Evolutionary conservation across 768 basidiomycete species (phyloP).

Genomic region (Mycena alexandri): DNA sequence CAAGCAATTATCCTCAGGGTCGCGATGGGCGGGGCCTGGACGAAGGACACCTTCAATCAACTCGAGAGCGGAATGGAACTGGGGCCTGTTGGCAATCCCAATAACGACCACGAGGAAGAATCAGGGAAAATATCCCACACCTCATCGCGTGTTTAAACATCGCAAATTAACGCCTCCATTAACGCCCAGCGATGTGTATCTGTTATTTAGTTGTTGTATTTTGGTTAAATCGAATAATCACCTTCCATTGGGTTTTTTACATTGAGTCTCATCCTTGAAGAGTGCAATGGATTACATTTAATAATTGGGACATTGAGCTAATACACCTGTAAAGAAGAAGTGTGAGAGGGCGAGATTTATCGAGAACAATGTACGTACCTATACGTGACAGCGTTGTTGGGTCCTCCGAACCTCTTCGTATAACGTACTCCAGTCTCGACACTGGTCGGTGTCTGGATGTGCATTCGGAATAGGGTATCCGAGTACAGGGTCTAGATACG

Average conservation of each 20-base stretch:
- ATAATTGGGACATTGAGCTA: too few species aligned
- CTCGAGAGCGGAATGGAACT: conserved; percentile 24
- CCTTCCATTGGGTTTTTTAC: too few species aligned
- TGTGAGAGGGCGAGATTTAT: too few species aligned
- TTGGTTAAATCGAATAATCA: conserved; percentile 9
- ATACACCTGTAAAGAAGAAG: too few species aligned
- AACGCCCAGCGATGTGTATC: background rate
- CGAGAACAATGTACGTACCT: conserved; percentile 4
- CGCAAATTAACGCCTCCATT: too few species aligned
- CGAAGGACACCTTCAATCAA: conserved; percentile 23
- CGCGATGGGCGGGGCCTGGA: conserved; percentile 31
- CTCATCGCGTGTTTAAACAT: conserved; percentile 19
- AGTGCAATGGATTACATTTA: too few species aligned
- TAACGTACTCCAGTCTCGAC: conserved; percentile 24
- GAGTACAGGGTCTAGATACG: conserved; percentile 25
- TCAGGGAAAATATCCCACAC: conserved; percentile 4
- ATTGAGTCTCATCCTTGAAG: background rate
- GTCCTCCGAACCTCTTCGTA: conserved; percentile 18
- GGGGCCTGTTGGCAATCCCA: conserved; percentile 1
- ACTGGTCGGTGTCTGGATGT: conserved; percentile 29
- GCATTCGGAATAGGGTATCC: conserved; percentile 30
- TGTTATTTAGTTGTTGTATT: conserved; percentile 8
- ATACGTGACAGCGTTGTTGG: conserved; percentile 16
- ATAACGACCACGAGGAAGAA: background rate
- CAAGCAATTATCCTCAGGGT: conserved; percentile 32